These are phyloP conservation scores for Trametes hirsuta DNA, from an alignment of 1,284 basidiomycete species.

Conservation along the genomic window DNA sequence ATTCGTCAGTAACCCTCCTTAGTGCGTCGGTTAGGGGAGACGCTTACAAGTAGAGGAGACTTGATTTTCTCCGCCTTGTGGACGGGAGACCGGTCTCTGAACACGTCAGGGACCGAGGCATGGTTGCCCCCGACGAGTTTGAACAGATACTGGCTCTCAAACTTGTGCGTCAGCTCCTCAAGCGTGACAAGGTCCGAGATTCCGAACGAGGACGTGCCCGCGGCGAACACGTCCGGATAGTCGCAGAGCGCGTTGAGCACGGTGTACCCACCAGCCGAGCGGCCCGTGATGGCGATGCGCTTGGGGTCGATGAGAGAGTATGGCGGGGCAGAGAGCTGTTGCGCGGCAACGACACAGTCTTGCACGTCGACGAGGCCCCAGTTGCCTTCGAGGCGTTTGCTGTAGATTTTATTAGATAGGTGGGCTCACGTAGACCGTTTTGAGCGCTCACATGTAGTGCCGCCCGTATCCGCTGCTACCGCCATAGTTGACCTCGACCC, in stretches of 20 bases:
- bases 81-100: slow-evolving; percentile 49
- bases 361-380: slow-evolving; percentile 73
- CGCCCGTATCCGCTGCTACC: slow-evolving; percentile 72
- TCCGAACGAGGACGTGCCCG: slow-evolving; percentile 48
- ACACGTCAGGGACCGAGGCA: slow-evolving; percentile 46
- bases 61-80: slow-evolving; percentile 49
- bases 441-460: slow-evolving; percentile 46
- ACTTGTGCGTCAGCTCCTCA: slow-evolving; percentile 55
- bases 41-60: slow-evolving; percentile 49
- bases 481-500: slow-evolving; percentile 72
- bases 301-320: slow-evolving; percentile 54
- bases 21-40: neutral
- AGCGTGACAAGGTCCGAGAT: slow-evolving; percentile 49
- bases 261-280: slow-evolving; percentile 56
- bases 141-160: slow-evolving; percentile 48
- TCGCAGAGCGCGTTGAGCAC: slow-evolving; percentile 45
- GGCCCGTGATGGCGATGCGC: slow-evolving; percentile 60
- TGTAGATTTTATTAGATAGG: slow-evolving; percentile 24
- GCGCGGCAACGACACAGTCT: slow-evolving; percentile 60
- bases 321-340: slow-evolving; percentile 45
- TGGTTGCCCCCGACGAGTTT: slow-evolving; percentile 52
- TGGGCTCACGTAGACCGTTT: neutral
- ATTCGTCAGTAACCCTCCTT: neutral
- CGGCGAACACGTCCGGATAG: slow-evolving; percentile 39
- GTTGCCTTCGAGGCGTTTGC: slow-evolving; percentile 57